Base-by-base conservation (phyloP, 257 asterid genomes). In the Solanum habrochaites region DNA sequence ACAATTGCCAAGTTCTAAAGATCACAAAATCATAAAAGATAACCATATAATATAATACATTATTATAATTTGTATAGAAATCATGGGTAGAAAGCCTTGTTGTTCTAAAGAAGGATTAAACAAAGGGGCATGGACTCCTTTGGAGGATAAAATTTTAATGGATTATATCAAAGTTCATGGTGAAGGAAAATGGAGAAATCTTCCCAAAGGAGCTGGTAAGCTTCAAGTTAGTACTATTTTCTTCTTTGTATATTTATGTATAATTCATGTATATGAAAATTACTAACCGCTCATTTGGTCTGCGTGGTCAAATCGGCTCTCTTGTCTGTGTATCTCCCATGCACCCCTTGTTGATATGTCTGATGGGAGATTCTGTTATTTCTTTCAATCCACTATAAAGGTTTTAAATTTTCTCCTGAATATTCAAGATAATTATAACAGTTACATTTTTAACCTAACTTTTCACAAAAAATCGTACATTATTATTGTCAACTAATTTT, bases 111-210 rank as follows among this genome's bases (percentile, higher is more conserved):
- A 80, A 47, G 84, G 84, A 45, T 47, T 80, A 80, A 80, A 80
- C 84, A 80, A 80, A 47, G 84, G 84, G 4, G 66, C 84, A 47
- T 80, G 84, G 84, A 80, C 84, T 45, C 84, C 84, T 9, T 27
- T 27, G 15, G 84, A 80, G 66, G 84, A 80, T 27, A 80, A 47
- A 47, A 47, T 80, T 80, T 14, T 80, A 47, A 80, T 29, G 27
- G 84, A 80, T 47, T 80, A 45, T 23, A 80, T 80, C 66, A 80
- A 80, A 80, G 42, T 47, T 45, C 39, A 80, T 80, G 84, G 84
- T 80, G 84, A 80, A 80, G 84, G 84, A 3, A 80, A 45, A 80
- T 80, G 84, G 84, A 80, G 84, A 80, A 80, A 80, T 47, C 84
- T 80, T 80, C 84, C 84, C 27, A 80, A 80, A 45, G 52, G 27